Conservation (phyloP, 148 eudicot species). For the Rhododendron mucronatum region DNA sequence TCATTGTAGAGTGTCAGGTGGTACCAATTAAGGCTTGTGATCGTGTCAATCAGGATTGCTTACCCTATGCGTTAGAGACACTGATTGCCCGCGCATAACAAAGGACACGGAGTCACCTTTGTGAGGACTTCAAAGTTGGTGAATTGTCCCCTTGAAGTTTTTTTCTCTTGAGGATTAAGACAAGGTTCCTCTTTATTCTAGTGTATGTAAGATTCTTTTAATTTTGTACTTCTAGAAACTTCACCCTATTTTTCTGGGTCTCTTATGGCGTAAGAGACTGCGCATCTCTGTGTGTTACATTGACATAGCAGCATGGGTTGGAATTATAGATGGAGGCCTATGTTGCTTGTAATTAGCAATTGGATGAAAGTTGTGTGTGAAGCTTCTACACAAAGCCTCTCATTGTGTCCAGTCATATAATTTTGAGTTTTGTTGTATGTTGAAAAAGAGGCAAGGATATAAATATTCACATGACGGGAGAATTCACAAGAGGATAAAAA, state of each 20-base stretch:
- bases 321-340: not conserved
- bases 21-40: not conserved
- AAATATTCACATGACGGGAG: not conserved
- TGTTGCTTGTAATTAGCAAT: not conserved
- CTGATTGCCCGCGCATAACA: not conserved
- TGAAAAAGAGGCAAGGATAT: not conserved
- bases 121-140: not conserved
- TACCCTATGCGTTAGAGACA: not conserved
- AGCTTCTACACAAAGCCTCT: not conserved
- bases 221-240: not conserved
- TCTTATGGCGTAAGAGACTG: not conserved
- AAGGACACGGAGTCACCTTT: not conserved
- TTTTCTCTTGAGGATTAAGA: not conserved
- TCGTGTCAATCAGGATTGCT: not conserved
- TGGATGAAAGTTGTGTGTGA: not conserved
- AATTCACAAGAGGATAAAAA: not conserved
- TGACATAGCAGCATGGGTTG: not conserved
- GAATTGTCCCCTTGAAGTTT: not conserved
- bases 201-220: not conserved
- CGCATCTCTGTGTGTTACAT: not conserved
- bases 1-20: not conserved
- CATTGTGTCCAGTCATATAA: not conserved
- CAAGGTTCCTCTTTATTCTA: not conserved
- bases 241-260: not conserved
- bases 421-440: not conserved